A percentile compares a stretch with the other conserved stretches of the same genome.
These are phyloP conservation scores for Nothomitra cinnamomea DNA, from an alignment of 2,329 filamentous ascomycete genomes.

Conservation along the genomic window DNA sequence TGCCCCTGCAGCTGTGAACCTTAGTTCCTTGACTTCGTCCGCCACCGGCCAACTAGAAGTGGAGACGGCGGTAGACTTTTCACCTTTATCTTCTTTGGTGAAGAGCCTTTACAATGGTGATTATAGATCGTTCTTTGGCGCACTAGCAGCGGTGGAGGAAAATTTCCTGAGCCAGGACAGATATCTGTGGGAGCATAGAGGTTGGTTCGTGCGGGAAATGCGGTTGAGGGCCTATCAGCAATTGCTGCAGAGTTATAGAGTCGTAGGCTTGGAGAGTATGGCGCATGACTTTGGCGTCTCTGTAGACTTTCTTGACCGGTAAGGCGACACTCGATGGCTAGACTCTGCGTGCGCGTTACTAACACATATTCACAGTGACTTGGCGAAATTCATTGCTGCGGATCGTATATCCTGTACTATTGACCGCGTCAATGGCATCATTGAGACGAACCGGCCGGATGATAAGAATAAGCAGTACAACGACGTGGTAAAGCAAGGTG, in stretches of 20 bases:
- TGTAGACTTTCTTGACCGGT: slow-evolving; percentile 91
- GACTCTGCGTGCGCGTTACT: neutral
- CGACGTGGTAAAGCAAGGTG: slow-evolving; percentile 92
- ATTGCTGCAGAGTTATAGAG: slow-evolving; percentile 88
- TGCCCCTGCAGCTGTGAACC: slow-evolving; percentile 52
- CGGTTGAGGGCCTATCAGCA: slow-evolving; percentile 90
- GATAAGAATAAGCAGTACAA: slow-evolving; percentile 99
- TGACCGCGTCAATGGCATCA: slow-evolving; percentile 88
- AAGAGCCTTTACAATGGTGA: slow-evolving; percentile 84
- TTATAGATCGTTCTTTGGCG: slow-evolving; percentile 86
- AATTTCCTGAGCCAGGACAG: slow-evolving; percentile 87
- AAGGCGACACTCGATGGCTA: slow-evolving; percentile 21
- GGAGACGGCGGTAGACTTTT: slow-evolving; percentile 76
- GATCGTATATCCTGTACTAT: slow-evolving; percentile 94
- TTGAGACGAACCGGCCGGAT: slow-evolving; percentile 93
- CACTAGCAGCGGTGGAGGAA: slow-evolving; percentile 79
- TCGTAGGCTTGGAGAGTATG: slow-evolving; percentile 95
- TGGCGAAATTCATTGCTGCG: slow-evolving; percentile 91
- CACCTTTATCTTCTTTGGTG: slow-evolving; percentile 71
- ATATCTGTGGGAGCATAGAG: slow-evolving; percentile 87
- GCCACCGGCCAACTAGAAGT: slow-evolving; percentile 54
- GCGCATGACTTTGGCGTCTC: slow-evolving; percentile 92
- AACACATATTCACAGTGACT: slow-evolving; percentile 43
- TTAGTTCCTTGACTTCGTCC: slow-evolving; percentile 59
- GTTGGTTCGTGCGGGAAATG: slow-evolving; percentile 98